Evolutionary conservation across 139 green algal species (phyloP), one percentile per base, ranked within the genome.

Genomic region (Asterochloris erici): DNA sequence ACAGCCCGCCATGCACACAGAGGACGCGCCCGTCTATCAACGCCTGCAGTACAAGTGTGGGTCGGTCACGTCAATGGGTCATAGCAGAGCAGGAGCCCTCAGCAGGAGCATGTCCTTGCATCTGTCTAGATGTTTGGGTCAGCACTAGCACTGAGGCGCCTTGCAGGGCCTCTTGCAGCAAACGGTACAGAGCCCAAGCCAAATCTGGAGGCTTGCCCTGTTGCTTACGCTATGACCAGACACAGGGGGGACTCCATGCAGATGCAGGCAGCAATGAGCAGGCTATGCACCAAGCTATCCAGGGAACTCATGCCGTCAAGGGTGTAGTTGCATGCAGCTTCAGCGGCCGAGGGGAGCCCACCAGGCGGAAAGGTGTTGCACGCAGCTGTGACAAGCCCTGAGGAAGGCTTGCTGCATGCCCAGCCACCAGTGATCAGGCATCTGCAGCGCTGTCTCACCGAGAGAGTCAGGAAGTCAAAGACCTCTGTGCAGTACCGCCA

Each of bases 401-500:
- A 17, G n/a, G 11, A 73, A 75, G 54, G 16, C 23, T 0, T 17
- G 64, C 28, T 27, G 1, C 54, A 76, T 77, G 23, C n/a, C 9
- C 17, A 26, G 66, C 66, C 66, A 9, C 21, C 66, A 71, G 19
- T 54, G 38, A 54, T 54, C 38, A 54, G 38, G 2, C 38, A 54
- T 54, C 38, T 54, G 38, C 38, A 54, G 38, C 38, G 38, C 38
- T 54, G 38, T 19, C 86, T 17, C 74, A 93, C 93, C 89, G 94
- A 94, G 12, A 97, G 86, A 12, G 91, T 98, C 15, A 99, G 91
- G 87, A 97, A 99, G 87, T 99, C 97, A 89, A 99, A 99, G 14
- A 99, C 97, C 47, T 99, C 97, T 23, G 97, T 99, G 91, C 97
- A 99, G 86, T 98, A 99, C 29, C 97, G 89, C 97, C 97, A 99